A percentile compares a stretch with the other conserved stretches of the same genome.
phyloP scores from a whole-genome alignment of 257 asterid species.

The Coffea canephora region DNA sequence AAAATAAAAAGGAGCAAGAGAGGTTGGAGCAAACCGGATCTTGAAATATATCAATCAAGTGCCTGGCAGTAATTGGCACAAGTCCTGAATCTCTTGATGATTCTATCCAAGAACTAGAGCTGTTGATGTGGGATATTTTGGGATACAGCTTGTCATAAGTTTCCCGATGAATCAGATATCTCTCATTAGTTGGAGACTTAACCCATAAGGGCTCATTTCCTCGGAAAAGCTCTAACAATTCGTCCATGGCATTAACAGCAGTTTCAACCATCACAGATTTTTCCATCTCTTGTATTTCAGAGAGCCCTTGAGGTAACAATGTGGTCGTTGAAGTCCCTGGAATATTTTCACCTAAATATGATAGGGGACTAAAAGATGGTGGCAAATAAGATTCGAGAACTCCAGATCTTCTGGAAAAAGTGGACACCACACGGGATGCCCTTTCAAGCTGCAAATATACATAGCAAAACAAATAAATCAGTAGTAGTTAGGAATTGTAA shows the following conservation, averaged over 20 bases:
- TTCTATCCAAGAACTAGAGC: slow-evolving; percentile 49
- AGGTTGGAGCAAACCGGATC: slow-evolving; percentile 41
- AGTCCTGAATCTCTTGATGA: slow-evolving; percentile 62
- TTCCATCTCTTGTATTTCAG: slow-evolving; percentile 31
- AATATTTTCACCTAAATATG: slow-evolving; percentile 7
- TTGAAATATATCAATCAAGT: slow-evolving; percentile 52
- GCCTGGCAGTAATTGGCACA: slow-evolving; percentile 47
- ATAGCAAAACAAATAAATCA: not conserved
- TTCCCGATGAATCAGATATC: slow-evolving; percentile 40
- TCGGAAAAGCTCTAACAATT: slow-evolving; percentile 50
- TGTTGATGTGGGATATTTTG: slow-evolving; percentile 29
- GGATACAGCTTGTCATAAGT: slow-evolving; percentile 55
- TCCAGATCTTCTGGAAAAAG: slow-evolving; percentile 30
- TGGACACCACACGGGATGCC: slow-evolving; percentile 29
- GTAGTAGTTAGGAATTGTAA: not conserved
- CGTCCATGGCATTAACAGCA: slow-evolving; percentile 45
- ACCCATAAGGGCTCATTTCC: slow-evolving; percentile 62
- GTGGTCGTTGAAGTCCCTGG: slow-evolving; percentile 16
- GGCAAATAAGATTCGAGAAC: slow-evolving; percentile 5
- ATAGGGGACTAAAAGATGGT: slow-evolving; percentile 20
- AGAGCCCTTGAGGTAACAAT: slow-evolving; percentile 9
- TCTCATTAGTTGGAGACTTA: slow-evolving; percentile 39
- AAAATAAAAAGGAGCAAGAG: not conserved
- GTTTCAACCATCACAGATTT: slow-evolving; percentile 36
- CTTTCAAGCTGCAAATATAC: slow-evolving; percentile 38